Evolutionary conservation across 352 stramenopile species (phyloP), one percentile per base, ranked within the genome.

Genomic region (Phytopythium sindhum): DNA sequence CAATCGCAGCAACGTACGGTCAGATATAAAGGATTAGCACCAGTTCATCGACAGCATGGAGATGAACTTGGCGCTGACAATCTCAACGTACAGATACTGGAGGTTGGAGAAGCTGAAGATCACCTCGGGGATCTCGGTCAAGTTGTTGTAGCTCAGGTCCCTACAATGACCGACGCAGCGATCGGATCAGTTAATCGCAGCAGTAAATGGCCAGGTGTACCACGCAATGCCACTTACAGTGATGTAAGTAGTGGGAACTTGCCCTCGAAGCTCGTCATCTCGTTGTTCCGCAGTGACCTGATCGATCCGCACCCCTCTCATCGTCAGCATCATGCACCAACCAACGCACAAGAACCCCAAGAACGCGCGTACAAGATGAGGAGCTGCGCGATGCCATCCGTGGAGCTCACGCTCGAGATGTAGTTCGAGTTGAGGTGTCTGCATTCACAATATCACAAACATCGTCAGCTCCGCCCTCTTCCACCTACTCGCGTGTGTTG

Each of bases 61-160:
- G 35, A 41, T 6, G 35, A n/a, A n/a, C n/a, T n/a, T n/a, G n/a
- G n/a, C n/a, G n/a, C n/a, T n/a, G n/a, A 42, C 35, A 42, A 10
- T 42, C 4, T 17, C 39, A n/a, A 55, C 55, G 55, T 68, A 71
- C 45, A 74, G 42, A 33, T 55, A 61, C 6, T 44, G 63, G 37
- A 77, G 55, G 21, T 58, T 68, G 9, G 37, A 57, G 57, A 72
- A 60, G 4, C 47, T 77, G 50, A 64, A 77, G 45, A 77, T 67
- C 31, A 66, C 48, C 12, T 55, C 57, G 3, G 70, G 70, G 21
- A 77, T 68, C 61, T 62, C 63, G 9, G 63, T 72, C 39, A 77
- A 56, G 21, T 74, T 72, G 70, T 74, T 77, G 37, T 57, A 35
- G 3, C 24, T 24, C 28, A 77, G 61, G 17, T 67, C 45, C 21